Percentiles rank a stretch among this genome's conserved stretches.
Conservation (phyloP, 805 yeast species). For the Lachancea kluyveri region DNA sequence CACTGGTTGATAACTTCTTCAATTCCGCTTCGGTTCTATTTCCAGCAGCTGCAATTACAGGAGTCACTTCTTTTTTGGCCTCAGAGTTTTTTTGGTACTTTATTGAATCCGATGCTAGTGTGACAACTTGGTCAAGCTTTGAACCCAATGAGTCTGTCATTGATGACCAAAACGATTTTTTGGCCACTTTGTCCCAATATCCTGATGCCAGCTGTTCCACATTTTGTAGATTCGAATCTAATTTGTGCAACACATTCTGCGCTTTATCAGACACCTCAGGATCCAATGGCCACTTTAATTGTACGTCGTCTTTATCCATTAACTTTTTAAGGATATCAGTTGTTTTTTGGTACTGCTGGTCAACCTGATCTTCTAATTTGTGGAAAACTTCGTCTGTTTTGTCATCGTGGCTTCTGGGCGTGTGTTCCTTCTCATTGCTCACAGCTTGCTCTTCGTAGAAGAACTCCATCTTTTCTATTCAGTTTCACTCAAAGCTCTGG, state of each 20-base stretch:
- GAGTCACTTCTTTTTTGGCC: constrained; percentile 26
- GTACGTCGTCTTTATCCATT: constrained; percentile 22
- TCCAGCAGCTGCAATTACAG: constrained; percentile 41
- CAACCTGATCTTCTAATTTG: constrained; percentile 49
- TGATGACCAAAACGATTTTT: constrained; percentile 24
- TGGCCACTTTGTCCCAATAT: constrained; percentile 27
- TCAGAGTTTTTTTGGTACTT: constrained; percentile 12
- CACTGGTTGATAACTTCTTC: constrained; percentile 45
- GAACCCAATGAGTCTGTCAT: constrained; percentile 16
- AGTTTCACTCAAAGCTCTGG: not conserved
- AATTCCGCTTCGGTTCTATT: constrained; percentile 61
- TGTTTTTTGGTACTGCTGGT: constrained; percentile 24
- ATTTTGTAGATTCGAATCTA: constrained; percentile 68
- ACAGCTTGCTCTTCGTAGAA: constrained; percentile 24
- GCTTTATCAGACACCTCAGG: constrained; percentile 33
- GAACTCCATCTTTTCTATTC: constrained; percentile 22
- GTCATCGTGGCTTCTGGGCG: constrained; percentile 29
- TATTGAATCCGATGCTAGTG: constrained; percentile 8
- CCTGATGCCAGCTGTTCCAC: constrained; percentile 66
- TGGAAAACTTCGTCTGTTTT: constrained; percentile 49
- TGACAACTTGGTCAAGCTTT: constrained; percentile 19
- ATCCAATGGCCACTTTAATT: constrained; percentile 22
- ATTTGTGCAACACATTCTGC: constrained; percentile 58
- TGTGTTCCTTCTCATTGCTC: constrained; percentile 7
- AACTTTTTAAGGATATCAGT: constrained; percentile 12